Evolutionary conservation across 768 basidiomycete genomes (phyloP), one percentile per base, ranked within the genome.

Genomic region (Paxillus involutus): DNA sequence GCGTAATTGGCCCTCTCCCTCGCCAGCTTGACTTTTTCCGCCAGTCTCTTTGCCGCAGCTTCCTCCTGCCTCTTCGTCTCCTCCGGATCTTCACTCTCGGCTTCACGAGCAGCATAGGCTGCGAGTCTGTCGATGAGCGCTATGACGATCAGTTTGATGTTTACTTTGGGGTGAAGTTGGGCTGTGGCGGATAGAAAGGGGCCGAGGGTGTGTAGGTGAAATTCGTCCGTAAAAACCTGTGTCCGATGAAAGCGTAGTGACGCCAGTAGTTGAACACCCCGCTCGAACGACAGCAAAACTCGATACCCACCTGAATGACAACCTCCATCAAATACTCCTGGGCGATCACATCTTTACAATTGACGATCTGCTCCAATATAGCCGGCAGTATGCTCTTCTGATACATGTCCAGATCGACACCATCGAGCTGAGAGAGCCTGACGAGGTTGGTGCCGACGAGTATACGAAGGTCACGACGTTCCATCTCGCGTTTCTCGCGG

Each of bases 281-380:
- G 13, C 30, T 11, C 24, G 11, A n/a, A 11, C 1, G 13, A 44
- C 40, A 12, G 24, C 6, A 19, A n/a, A 13, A 45, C 17, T n/a
- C 8, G n/a, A 26, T 9, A 64, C 80, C 35, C 54, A 90, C 93
- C 80, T 99, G 97, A 60, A 99, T 99, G 57, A 99, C 94, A 10
- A 98, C 97, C 71, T 99, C 97, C 97, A 98, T 98, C 44, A 98
- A 71, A 71, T 99, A 99, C 68, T 98, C 97, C 70, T 99, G 97
- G 0, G 97, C 97, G 56, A 98, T 98, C 43, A 95, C 90, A 67
- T 99, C 97, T 70, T 97, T 96, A 74, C 97, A 98, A 65, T 89
- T 96, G 55, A 98, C 96, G 48, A 98, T 91, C 71, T 99, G 97
- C 75, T 99, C 94, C 49, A 98, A 74, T 51, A 98, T 86, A 57